phyloP scores from a whole-genome alignment of 257 asterid species.

The Ilex aquifolium region DNA sequence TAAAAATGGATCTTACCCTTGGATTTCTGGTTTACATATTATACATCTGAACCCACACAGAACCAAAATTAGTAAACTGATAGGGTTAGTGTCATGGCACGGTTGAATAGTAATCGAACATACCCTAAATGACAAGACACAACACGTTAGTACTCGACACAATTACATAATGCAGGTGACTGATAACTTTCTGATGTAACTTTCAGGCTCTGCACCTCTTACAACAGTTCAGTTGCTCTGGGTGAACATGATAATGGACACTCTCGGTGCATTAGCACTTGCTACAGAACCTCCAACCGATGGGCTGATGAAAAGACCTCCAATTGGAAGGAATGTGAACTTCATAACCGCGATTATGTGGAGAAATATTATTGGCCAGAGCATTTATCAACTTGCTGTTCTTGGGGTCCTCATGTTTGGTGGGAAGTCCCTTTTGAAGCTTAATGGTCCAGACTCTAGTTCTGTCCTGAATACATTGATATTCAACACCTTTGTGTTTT shows the following conservation, averaged over 20 bases:
- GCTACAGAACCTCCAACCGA: conserved; percentile 21
- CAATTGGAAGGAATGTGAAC: conserved; percentile 16
- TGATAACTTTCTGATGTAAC: no score
- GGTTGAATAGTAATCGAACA: no score
- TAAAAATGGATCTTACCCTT: no score
- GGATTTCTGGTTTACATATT: no score
- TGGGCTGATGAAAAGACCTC: conserved; percentile 15
- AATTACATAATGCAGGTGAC: not conserved
- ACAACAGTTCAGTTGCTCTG: conserved; percentile 27
- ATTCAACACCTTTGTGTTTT: conserved; percentile 84
- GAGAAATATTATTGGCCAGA: conserved; percentile 26
- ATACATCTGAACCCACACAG: no score
- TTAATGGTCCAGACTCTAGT: conserved; percentile 39
- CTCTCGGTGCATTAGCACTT: conserved; percentile 18
- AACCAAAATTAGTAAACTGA: no score
- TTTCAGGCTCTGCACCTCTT: conserved; percentile 17
- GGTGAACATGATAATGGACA: conserved; percentile 24
- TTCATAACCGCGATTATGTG: conserved; percentile 19
- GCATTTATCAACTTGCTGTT: conserved; percentile 58
- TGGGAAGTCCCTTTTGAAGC: conserved; percentile 45
- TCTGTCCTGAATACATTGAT: conserved; percentile 57
- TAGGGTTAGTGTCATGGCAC: no score
- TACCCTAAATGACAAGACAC: no score
- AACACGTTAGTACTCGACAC: no score
- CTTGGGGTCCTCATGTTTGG: conserved; percentile 50